These are phyloP conservation scores for Metschnikowia peoriensis DNA, from an alignment of 805 yeast genomes.

Conservation along the genomic window DNA sequence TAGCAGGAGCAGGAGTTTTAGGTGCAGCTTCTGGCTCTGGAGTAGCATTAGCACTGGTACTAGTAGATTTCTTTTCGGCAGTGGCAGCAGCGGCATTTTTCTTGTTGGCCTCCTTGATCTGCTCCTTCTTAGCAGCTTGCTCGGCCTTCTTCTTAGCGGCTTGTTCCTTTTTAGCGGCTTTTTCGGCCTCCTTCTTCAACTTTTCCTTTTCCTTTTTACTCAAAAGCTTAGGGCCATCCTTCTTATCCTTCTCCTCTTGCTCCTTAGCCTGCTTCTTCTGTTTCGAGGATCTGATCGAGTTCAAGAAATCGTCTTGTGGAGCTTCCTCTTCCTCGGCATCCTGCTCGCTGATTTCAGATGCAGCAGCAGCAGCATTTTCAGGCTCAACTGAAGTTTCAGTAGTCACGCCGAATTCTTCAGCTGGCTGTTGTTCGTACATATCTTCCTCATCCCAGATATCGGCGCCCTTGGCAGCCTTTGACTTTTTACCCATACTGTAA, in stretches of 20 bases:
- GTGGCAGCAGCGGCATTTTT: constrained; percentile 41
- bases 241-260: constrained; percentile 50
- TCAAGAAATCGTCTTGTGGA: constrained; percentile 59
- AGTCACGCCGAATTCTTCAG: constrained; percentile 32
- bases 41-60: constrained; percentile 23
- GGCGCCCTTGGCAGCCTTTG: constrained; percentile 64
- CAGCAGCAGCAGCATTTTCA: constrained; percentile 18
- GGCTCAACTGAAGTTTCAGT: constrained; percentile 19
- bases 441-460: constrained; percentile 84
- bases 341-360: not conserved
- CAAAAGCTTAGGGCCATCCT: constrained; percentile 70
- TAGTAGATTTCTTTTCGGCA: constrained; percentile 20
- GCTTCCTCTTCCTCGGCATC: constrained; percentile 6
- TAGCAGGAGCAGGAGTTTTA: constrained; percentile 34
- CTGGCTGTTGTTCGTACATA: constrained; percentile 37
- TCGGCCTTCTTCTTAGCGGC: constrained; percentile 82
- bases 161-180: constrained; percentile 84
- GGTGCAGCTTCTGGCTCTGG: constrained; percentile 37
- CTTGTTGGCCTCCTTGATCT: constrained; percentile 49
- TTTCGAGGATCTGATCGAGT: constrained; percentile 77
- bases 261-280: constrained; percentile 71
- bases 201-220: constrained; percentile 93
- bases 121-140: constrained; percentile 58
- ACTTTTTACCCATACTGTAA: constrained; percentile 44
- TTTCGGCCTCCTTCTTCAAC: constrained; percentile 91